These are phyloP conservation scores for Solanum etuberosum DNA, from an alignment of 257 asterid species.

Conservation along the genomic window DNA sequence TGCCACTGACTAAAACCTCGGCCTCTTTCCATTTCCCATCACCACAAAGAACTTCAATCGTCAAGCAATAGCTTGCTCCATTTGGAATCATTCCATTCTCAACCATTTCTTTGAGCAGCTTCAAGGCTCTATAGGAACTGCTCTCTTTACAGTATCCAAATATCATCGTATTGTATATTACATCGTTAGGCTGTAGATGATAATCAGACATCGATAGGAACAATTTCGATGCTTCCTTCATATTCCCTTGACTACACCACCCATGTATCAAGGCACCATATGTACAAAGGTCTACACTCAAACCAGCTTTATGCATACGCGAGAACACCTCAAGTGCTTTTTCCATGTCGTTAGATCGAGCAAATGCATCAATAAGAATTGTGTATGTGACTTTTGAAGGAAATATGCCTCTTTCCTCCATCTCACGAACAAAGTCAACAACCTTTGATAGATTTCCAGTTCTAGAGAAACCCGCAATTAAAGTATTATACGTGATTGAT, in stretches of 20 bases:
- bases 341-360: conserved; percentile 46
- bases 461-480: conserved; percentile 47
- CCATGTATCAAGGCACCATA: conserved; percentile 64
- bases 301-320: conserved; percentile 37
- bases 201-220: conserved; percentile 38
- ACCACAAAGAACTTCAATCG: conserved; percentile 37
- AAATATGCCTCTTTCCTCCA: conserved; percentile 63
- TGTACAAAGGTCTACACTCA: conserved; percentile 46
- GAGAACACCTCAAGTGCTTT: conserved; percentile 45
- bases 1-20: conserved; percentile 25
- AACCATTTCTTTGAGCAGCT: conserved; percentile 44
- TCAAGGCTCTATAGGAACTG: conserved; percentile 53
- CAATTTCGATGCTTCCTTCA: conserved; percentile 65
- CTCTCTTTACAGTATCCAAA: conserved; percentile 60
- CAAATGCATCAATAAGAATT: conserved; percentile 58
- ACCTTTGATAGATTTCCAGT: conserved; percentile 25
- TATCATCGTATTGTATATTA: conserved; percentile 59
- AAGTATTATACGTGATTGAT: conserved; percentile 43
- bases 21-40: conserved; percentile 51
- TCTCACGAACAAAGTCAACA: conserved; percentile 42
- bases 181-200: conserved; percentile 43
- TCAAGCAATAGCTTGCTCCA: conserved; percentile 52
- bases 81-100: conserved; percentile 53
- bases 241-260: conserved; percentile 56
- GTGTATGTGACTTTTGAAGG: conserved; percentile 70